Conservation (phyloP, 768 basidiomycete species). For the Boletus tomentosulus region DNA sequence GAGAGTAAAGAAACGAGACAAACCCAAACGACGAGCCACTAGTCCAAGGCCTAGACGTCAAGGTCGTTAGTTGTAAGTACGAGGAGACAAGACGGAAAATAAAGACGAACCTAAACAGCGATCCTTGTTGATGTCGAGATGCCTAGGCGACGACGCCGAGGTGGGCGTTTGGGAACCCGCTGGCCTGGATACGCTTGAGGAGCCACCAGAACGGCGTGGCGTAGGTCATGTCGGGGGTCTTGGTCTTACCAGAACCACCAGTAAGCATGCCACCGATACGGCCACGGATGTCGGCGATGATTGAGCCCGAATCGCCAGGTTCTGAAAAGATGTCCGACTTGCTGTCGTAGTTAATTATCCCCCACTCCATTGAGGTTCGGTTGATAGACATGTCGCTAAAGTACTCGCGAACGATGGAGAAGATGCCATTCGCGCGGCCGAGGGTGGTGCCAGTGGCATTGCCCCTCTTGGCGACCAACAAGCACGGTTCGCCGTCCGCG, state of each 20-base stretch:
- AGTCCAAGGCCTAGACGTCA: too few species aligned
- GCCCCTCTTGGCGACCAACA: too few species aligned
- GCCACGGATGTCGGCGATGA: constrained; percentile 32
- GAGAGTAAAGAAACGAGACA: too few species aligned
- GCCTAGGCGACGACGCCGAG: constrained; percentile 1
- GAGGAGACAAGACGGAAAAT: too few species aligned
- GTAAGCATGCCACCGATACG: constrained; percentile 36
- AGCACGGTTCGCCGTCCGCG: constrained; percentile 18
- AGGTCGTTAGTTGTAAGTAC: too few species aligned
- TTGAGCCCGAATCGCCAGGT: constrained; percentile 36
- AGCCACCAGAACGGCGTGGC: constrained; percentile 39
- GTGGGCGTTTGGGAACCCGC: constrained; percentile 20
- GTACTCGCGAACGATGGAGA: constrained; percentile 34
- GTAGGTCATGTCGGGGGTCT: constrained; percentile 33
- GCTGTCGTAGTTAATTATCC: not conserved
- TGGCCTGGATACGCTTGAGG: constrained; percentile 27
- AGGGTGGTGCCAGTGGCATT: constrained; percentile 33
- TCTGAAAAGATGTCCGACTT: constrained; percentile 25
- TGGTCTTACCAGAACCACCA: constrained; percentile 27
- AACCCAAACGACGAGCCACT: too few species aligned
- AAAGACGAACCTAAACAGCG: too few species aligned
- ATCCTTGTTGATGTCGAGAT: too few species aligned
- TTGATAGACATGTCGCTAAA: constrained; percentile 7
- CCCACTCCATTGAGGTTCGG: not conserved
- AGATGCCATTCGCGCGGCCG: constrained; percentile 32